Evolutionary conservation across 345 rosid genomes (phyloP), one percentile per base, ranked within the genome.

Genomic region (Salix viminalis): DNA sequence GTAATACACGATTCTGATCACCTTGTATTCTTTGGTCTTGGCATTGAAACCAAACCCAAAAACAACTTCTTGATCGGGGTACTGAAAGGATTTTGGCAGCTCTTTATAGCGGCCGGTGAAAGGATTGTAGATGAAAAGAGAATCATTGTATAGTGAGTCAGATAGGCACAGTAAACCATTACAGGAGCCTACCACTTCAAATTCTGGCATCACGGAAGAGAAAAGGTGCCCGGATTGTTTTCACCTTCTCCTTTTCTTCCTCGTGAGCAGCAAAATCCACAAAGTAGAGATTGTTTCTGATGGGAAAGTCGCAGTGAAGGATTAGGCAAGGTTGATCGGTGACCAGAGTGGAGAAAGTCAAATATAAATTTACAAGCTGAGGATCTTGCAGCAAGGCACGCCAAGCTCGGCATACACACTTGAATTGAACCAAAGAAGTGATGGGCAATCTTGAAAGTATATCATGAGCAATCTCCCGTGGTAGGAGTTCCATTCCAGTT

Each of bases 401-500:
- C 91, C 86, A 87, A 70, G 85, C 48, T 71, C 76, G 65, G 72
- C 86, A 85, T 4, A 84, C 91, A 39, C 75, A 75, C 67, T 84
- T 78, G 85, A 78, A 85, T 70, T 74, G 82, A 11, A 83, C 67
- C 24, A 87, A 15, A 24, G 87, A 85, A 52, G 79, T 75, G 52
- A 78, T 79, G 65, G 97, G 90, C 16, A 93, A 83, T 72, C 91
- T 88, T 23, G 88, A 89, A 5, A 93, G 85, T 72, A 93, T 91
- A 69, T 90, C 93, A 11, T 85, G 23, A 14, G 84, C 28, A 61
- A 93, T 85, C 66, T 93, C 97, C 13, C 71, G 71, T 1, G 97
- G 97, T 28, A 91, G 90, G 64, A 60, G 56, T 36, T 91, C 92
- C 78, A 91, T 67, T 50, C 79, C 80, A 2, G 78, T 79, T 24